Conservation (phyloP, 78 protist genomes). For the Monosiga brevicollis region DNA sequence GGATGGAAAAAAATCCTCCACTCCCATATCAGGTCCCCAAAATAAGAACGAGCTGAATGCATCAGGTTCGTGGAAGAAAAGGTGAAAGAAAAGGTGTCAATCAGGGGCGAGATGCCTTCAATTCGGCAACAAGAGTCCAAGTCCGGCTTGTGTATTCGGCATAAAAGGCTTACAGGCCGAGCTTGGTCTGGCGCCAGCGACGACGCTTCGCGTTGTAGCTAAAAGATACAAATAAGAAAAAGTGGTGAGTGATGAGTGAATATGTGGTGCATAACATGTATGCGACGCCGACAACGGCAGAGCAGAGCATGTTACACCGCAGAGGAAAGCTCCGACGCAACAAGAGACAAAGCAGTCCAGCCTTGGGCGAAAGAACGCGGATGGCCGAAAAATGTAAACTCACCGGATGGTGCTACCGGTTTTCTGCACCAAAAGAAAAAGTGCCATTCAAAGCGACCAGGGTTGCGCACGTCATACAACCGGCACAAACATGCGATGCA, state of each 20-base stretch:
- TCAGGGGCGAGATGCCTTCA: no score
- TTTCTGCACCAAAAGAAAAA: not conserved
- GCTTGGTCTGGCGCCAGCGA: slow-evolving; percentile 79
- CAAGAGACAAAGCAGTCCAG: not conserved
- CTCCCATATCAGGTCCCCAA: no score
- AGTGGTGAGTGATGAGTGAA: not conserved
- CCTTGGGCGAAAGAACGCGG: no score
- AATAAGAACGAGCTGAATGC: no score
- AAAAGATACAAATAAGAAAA: not conserved
- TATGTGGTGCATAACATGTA: not conserved
- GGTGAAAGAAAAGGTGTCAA: no score
- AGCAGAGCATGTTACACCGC: not conserved
- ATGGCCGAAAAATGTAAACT: no score
- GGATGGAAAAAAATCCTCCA: no score
- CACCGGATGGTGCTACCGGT: not conserved
- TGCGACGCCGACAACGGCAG: not conserved
- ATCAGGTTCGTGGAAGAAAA: no score
- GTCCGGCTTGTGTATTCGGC: no score
- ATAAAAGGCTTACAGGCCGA: slow-evolving; percentile 38
- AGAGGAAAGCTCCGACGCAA: not conserved
- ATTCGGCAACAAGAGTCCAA: no score
- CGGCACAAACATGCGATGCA: not conserved
- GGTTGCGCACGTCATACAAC: not conserved
- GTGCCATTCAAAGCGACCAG: not conserved
- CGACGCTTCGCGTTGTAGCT: slow-evolving; percentile 72